Evolutionary conservation across 345 rosid species (phyloP).

Genomic region (Reutealis trisperma): DNA sequence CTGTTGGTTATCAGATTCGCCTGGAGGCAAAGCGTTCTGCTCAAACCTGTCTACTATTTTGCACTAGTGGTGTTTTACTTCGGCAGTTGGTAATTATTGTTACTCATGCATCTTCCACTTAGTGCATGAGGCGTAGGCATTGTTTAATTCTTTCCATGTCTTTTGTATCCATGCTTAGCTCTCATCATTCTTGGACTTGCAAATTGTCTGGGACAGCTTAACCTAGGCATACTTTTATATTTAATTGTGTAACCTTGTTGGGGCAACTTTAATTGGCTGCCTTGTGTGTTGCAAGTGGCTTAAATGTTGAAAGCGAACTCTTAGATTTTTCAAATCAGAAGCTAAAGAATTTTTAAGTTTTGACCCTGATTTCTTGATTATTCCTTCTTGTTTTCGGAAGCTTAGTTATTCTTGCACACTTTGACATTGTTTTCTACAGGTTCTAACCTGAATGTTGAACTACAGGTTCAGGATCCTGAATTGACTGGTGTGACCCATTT

Average conservation of each 20-base stretch:
- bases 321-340: neutral
- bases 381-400: neutral
- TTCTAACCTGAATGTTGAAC: slow-evolving; percentile 29
- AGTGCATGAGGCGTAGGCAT: neutral
- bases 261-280: neutral
- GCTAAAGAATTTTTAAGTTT: neutral
- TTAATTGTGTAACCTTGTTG: neutral
- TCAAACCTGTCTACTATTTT: slow-evolving; percentile 81
- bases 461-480: slow-evolving; percentile 83
- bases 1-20: slow-evolving; percentile 96
- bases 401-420: neutral
- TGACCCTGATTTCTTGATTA: neutral
- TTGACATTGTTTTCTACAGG: slow-evolving; percentile 9
- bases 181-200: neutral
- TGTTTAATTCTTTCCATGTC: neutral
- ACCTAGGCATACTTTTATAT: neutral
- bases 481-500: slow-evolving; percentile 82
- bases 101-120: slow-evolving; percentile 16
- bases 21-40: slow-evolving; percentile 77
- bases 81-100: slow-evolving; percentile 64
- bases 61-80: slow-evolving; percentile 96
- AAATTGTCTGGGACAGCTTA: neutral
- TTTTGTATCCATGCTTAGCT: neutral
- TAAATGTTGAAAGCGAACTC: neutral
- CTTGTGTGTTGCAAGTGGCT: neutral